Percentiles rank a stretch among this genome's conserved stretches.
These are phyloP conservation scores for Magnusiomyces fungicola DNA, from an alignment of 1,139 yeast genomes.

Conservation along the genomic window DNA sequence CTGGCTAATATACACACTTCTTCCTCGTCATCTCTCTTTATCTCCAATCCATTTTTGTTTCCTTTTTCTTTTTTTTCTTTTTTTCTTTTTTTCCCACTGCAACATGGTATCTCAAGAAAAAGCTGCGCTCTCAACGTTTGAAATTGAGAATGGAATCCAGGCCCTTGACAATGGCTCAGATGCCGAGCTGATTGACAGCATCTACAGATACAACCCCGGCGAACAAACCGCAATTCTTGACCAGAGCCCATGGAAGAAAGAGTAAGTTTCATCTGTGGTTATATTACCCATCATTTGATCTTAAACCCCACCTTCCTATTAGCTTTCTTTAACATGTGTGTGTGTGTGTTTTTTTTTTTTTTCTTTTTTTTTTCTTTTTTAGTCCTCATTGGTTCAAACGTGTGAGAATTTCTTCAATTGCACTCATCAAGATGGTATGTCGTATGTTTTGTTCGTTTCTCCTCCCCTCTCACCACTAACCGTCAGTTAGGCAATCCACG, in stretches of 20 bases:
- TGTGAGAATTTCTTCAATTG: conserved; percentile 65
- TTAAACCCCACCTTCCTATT: too few relatives aligned
- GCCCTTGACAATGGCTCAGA: conserved; percentile 17
- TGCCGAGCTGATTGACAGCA: conserved; percentile 20
- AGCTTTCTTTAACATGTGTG: conserved; percentile 23
- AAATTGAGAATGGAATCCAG: conserved; percentile 28
- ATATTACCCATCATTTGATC: too few relatives aligned
- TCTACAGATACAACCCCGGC: conserved; percentile 27
- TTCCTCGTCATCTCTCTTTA: background rate
- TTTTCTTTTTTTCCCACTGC: background rate
- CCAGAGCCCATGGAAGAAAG: conserved; percentile 40
- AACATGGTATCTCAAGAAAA: conserved; percentile 12
- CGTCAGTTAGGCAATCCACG: conserved; percentile 48
- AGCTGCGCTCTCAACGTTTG: conserved; percentile 30
- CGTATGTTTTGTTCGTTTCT: background rate
- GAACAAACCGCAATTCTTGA: conserved; percentile 27
- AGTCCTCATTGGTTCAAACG: conserved; percentile 55
- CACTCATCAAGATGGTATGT: conserved; percentile 59
- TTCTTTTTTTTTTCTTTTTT: background rate
- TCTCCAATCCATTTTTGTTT: background rate
- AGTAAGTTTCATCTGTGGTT: conserved; percentile 22
- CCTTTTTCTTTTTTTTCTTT: background rate
- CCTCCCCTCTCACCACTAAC: conserved; percentile 12
- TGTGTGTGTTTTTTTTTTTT: conserved; percentile 11
- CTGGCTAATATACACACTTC: too few relatives aligned